Percentiles rank a stretch among this genome's conserved stretches.
phyloP scores from a whole-genome alignment of 257 asterid species.

The Perilla frutescens region DNA sequence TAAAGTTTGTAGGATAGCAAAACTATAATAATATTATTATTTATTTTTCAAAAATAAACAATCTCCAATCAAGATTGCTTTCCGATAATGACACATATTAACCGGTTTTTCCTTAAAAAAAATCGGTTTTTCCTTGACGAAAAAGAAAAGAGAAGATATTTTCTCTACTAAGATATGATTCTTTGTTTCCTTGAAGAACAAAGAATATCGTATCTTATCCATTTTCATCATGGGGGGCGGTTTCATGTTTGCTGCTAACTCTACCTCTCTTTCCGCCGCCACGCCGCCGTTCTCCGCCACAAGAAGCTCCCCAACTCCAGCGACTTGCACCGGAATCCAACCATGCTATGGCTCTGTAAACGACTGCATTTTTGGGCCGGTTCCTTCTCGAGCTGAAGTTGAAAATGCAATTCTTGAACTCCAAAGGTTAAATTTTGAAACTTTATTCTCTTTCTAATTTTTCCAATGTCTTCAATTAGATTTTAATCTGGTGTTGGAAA shows the following conservation, averaged over 20 bases:
- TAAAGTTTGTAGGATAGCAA: no score
- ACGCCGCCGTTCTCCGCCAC: slow-evolving; percentile 29
- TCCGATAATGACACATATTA: no score
- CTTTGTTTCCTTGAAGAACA: neutral
- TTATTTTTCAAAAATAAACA: no score
- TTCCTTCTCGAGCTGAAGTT: slow-evolving; percentile 61
- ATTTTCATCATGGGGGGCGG: slow-evolving; percentile 57
- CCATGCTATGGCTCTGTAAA: slow-evolving; percentile 18
- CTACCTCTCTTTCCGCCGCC: slow-evolving; percentile 29
- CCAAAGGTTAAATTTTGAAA: slow-evolving; percentile 45
- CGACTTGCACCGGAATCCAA: slow-evolving; percentile 31
- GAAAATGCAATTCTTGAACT: slow-evolving; percentile 60
- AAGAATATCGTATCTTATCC: slow-evolving; percentile 23
- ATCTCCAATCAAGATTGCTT: no score
- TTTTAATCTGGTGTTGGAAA: neutral
- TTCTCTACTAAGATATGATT: neutral
- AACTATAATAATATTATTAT: no score
- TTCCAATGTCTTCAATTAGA: neutral
- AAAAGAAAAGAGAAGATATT: neutral
- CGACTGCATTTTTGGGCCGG: slow-evolving; percentile 48
- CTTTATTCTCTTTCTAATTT: neutral
- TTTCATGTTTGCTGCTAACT: slow-evolving; percentile 34
- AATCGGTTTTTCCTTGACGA: slow-evolving; percentile 2
- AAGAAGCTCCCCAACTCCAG: slow-evolving; percentile 18
- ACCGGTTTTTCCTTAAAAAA: neutral